A percentile compares a stretch with the other conserved stretches of the same genome.
Evolutionary conservation across 2,329 filamentous ascomycete species (phyloP).

Genomic region (Fusarium sp.): DNA sequence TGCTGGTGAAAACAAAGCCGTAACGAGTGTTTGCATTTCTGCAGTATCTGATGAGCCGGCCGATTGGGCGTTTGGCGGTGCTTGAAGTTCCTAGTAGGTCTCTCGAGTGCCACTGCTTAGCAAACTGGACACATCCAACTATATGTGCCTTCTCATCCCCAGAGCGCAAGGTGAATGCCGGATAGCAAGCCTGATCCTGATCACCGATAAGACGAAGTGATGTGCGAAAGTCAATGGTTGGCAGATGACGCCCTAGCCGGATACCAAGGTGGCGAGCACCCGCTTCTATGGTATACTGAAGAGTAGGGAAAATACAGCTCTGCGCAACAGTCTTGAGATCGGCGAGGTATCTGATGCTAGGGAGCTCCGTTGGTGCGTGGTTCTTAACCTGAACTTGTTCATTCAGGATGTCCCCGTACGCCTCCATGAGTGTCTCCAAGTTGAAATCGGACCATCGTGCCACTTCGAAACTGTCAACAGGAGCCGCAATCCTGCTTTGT

Average conservation of each 20-base stretch:
- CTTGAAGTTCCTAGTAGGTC: not conserved
- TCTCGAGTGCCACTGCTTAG: not conserved
- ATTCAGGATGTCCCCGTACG: not conserved
- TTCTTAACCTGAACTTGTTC: not conserved
- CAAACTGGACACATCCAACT: not conserved
- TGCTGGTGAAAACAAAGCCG: not conserved
- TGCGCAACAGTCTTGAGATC: not conserved
- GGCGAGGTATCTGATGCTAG: not conserved
- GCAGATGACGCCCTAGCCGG: not conserved
- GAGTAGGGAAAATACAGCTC: not conserved
- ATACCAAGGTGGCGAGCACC: not conserved
- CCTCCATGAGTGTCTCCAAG: not conserved
- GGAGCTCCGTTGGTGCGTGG: not conserved
- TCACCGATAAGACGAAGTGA: not conserved
- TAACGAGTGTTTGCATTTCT: not conserved
- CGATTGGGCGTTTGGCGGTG: not conserved
- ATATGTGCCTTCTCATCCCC: no score
- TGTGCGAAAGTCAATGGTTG: not conserved
- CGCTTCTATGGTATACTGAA: not conserved
- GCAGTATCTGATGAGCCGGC: not conserved
- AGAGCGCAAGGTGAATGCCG: no score
- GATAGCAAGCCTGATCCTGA: not conserved
- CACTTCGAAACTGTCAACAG: not conserved
- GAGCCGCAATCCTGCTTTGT: not conserved
- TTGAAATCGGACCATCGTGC: not conserved